Percentiles rank a stretch among this genome's conserved stretches.
Evolutionary conservation across 1,284 basidiomycete species (phyloP).

Genomic region (Kalmanozyma brasiliensis): DNA sequence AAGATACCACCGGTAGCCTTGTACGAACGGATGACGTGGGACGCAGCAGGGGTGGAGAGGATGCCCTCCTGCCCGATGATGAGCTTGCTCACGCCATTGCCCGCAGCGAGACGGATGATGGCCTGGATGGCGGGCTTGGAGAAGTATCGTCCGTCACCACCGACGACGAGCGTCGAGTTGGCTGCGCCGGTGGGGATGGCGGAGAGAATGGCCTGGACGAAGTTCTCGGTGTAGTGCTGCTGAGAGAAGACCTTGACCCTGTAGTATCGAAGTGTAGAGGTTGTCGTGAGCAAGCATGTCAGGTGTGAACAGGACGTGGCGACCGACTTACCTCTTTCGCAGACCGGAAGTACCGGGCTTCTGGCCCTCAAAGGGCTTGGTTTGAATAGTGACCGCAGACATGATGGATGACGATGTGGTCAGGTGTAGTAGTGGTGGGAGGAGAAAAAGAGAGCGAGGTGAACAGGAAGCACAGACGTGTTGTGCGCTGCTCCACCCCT

Average conservation of each 20-base stretch:
- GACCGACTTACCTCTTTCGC: slow-evolving; percentile 55
- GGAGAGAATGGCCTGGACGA: slow-evolving; percentile 92
- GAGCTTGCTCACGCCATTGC: slow-evolving; percentile 72
- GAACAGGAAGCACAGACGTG: not conserved
- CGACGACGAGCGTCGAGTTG: slow-evolving; percentile 86
- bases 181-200: slow-evolving; percentile 81
- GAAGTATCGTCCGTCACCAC: slow-evolving; percentile 96
- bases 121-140: slow-evolving; percentile 87
- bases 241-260: slow-evolving; percentile 68
- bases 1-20: slow-evolving; percentile 97
- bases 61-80: slow-evolving; percentile 78
- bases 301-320: not conserved
- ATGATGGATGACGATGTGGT: slow-evolving; percentile 21
- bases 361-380: slow-evolving; percentile 67
- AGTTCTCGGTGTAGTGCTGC: slow-evolving; percentile 98
- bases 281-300: not conserved
- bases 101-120: slow-evolving; percentile 90
- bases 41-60: slow-evolving; percentile 95
- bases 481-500: too few relatives aligned
- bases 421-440: not conserved
- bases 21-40: slow-evolving; percentile 92
- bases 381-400: slow-evolving; percentile 60
- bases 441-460: not conserved
- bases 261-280: not conserved
- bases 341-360: slow-evolving; percentile 68